Conservation (phyloP, 306 rosid species). For the Oxytropis ochrocephala region DNA sequence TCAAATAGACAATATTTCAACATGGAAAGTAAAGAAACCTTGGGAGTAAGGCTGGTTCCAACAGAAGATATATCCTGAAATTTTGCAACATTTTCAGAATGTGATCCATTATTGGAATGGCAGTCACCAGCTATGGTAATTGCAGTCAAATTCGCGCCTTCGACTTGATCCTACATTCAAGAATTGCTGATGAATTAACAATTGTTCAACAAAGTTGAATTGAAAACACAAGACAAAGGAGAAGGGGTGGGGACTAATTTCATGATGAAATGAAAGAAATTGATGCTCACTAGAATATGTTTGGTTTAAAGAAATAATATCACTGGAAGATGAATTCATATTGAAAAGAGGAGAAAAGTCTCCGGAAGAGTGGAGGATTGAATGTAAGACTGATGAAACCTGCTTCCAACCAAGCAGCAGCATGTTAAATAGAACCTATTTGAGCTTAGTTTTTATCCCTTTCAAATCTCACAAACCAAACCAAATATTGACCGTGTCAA, state of each 20-base stretch:
- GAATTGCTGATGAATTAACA: slow-evolving; percentile 1
- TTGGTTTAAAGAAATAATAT: slow-evolving; percentile 14
- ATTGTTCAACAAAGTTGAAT: neutral
- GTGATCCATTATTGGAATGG: slow-evolving; percentile 33
- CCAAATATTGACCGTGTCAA: neutral
- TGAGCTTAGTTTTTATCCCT: neutral
- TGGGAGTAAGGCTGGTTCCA: slow-evolving; percentile 42
- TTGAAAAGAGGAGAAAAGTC: slow-evolving; percentile 18
- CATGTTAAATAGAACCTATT: slow-evolving; percentile 13
- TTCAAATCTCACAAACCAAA: slow-evolving; percentile 6
- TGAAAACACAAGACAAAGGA: neutral
- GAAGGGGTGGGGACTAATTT: neutral
- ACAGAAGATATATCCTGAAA: slow-evolving; percentile 28
- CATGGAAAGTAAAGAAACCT: slow-evolving; percentile 42
- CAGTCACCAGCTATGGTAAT: slow-evolving; percentile 18
- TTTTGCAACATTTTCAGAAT: slow-evolving; percentile 28
- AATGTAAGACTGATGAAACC: slow-evolving; percentile 22
- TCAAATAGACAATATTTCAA: neutral
- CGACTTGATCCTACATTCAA: slow-evolving; percentile 50
- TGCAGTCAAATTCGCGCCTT: slow-evolving; percentile 33
- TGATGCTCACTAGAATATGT: slow-evolving; percentile 35
- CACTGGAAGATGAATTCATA: slow-evolving; percentile 27
- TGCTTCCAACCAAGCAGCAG: slow-evolving; percentile 23
- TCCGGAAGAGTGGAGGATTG: slow-evolving; percentile 21
- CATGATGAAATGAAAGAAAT: slow-evolving; percentile 20